phyloP scores from a whole-genome alignment of 345 rosid genomes.

The Hypericum perforatum region DNA sequence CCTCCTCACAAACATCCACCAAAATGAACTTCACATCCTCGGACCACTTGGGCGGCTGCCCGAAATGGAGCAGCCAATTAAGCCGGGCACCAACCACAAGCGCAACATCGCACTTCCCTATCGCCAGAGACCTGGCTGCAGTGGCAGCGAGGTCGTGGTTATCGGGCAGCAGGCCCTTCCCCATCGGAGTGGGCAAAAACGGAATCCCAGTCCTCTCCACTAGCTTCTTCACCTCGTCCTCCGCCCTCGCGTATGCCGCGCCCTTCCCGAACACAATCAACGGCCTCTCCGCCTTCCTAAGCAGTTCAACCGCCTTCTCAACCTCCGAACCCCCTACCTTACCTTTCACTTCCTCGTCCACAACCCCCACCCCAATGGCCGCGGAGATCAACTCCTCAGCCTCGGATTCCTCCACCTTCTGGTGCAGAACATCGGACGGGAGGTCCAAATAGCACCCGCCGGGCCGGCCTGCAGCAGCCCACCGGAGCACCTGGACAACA shows the following conservation, averaged over 20 bases:
- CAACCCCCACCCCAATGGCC: slow-evolving; percentile 10
- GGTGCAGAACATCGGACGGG: slow-evolving; percentile 80
- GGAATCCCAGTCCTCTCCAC: slow-evolving; percentile 77
- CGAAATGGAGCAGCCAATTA: slow-evolving; percentile 93
- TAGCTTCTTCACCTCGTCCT: slow-evolving; percentile 57
- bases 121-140: slow-evolving; percentile 92
- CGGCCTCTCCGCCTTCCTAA: slow-evolving; percentile 74
- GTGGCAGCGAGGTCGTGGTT: slow-evolving; percentile 74
- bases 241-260: slow-evolving; percentile 77
- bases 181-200: slow-evolving; percentile 94
- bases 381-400: slow-evolving; percentile 41
- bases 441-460: slow-evolving; percentile 90
- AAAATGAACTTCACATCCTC: slow-evolving; percentile 73
- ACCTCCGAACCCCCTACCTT: slow-evolving; percentile 35
- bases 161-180: slow-evolving; percentile 92
- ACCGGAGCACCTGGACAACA: slow-evolving; percentile 60
- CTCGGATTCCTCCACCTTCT: slow-evolving; percentile 56
- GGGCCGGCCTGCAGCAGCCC: slow-evolving; percentile 60
- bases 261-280: slow-evolving; percentile 90
- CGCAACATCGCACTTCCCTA: slow-evolving; percentile 91
- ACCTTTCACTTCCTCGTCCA: too few species aligned
- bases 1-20: slow-evolving; percentile 67
- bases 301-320: slow-evolving; percentile 47
- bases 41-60: slow-evolving; percentile 89
- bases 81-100: slow-evolving; percentile 90